Evolutionary conservation across 352 stramenopile genomes (phyloP), one percentile per base, ranked within the genome.

Genomic region (Phytophthora melonis): DNA sequence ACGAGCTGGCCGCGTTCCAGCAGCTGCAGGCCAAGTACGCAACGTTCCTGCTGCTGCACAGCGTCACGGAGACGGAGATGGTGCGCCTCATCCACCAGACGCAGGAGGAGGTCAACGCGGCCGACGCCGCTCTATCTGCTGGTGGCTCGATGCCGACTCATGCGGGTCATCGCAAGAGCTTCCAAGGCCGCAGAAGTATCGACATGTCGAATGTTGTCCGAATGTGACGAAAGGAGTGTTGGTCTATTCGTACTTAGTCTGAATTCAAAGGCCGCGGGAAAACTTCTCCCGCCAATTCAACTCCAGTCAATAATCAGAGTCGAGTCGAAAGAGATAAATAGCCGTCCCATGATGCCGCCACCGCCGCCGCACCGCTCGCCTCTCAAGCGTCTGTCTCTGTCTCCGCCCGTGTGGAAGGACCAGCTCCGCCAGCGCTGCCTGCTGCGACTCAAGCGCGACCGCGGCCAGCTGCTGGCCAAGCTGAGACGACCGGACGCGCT

Each of bases 391-490:
- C 64, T 74, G 63, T 91, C 80, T 53, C 72, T 93, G 52, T 92
- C 86, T 41, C 86, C 86, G n/a, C 86, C 83, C 6, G 67, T 80
- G 59, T 92, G 87, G 82, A 95, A 95, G 68, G 84, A 92, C 58
- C 84, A 93, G 65, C 78, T 95, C 16, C 89, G 87, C 59, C 73
- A 89, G 69, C 82, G 85, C 25, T 95, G 87, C 75, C 79, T 95
- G 56, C 77, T 87, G 80, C 84, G 88, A 0, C 72, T 94, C 19
- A 85, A 87, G 59, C 69, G 83, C 72, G 82, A 94, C 70, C 85
- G 88, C 34, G 58, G 79, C 32, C 66, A 83, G 60, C 72, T 95
- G 53, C 77, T 95, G 27, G 81, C 82, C 8, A 89, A 86, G 56
- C 73, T 95, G 47, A 85, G 88, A 18, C 86, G 79, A 19, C 83